Conservation (phyloP, 2,329 filamentous ascomycete species). For the Ophiocordyceps camponoti-rufipedis region DNA sequence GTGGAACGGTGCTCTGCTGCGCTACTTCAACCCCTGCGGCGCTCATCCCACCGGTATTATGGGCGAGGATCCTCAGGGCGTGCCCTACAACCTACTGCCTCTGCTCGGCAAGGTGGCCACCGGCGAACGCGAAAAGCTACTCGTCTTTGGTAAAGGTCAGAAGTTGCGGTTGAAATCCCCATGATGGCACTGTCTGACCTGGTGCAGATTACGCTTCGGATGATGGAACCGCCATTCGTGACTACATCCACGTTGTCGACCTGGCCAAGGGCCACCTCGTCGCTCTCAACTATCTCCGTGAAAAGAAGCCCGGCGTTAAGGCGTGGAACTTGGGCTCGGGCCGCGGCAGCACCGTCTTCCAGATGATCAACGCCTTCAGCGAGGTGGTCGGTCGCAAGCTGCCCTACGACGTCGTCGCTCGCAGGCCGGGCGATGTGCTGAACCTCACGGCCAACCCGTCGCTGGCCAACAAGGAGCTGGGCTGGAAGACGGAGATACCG, state of each 20-base stretch:
- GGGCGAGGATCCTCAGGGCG: constrained; percentile 92
- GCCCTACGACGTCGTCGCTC: constrained; percentile 67
- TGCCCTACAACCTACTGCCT: constrained; percentile 90
- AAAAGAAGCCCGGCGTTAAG: constrained; percentile 71
- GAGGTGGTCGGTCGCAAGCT: constrained; percentile 70
- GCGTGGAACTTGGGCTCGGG: constrained; percentile 96
- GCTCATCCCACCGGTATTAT: constrained; percentile 91
- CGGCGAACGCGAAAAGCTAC: constrained; percentile 80
- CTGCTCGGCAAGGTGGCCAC: constrained; percentile 91
- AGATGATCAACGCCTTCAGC: constrained; percentile 93
- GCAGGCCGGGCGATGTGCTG: constrained; percentile 77
- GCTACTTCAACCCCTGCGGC: constrained; percentile 96
- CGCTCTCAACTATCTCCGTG: constrained; percentile 77
- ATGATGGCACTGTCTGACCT: too few species aligned
- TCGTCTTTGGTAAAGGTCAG: constrained; percentile 86
- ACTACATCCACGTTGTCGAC: constrained; percentile 95
- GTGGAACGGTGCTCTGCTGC: constrained; percentile 83
- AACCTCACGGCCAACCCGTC: constrained; percentile 85
- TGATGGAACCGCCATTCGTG: constrained; percentile 85
- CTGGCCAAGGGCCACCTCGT: constrained; percentile 72
- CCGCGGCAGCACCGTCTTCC: constrained; percentile 85
- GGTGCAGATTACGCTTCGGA: constrained; percentile 66
- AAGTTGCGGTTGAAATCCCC: too few species aligned
- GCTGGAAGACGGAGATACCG: constrained; percentile 80
- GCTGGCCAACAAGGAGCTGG: constrained; percentile 72